Evolutionary conservation across 2,329 filamentous ascomycete genomes (phyloP), one percentile per base, ranked within the genome.

Genomic region (Raffaelea deltoideospora): DNA sequence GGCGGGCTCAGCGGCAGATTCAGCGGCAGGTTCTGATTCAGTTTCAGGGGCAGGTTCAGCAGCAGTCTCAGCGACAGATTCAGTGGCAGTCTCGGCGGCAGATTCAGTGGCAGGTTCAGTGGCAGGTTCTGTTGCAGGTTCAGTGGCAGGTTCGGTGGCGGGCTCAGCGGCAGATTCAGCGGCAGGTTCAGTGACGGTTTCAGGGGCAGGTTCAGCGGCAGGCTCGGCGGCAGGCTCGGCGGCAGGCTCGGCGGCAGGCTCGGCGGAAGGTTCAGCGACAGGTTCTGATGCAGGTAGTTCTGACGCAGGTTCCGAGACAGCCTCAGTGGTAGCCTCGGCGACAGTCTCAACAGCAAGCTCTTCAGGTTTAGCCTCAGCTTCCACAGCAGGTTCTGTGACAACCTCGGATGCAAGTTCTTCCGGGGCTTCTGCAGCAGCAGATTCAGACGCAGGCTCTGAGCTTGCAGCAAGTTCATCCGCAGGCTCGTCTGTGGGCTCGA

Each of bases 41-140:
- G 29, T 20, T 27, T 41, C 42, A 9, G 31, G 23, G 1, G 34
- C 10, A 11, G 39, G 20, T 10, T 35, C 45, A 23, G 40, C 31
- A 15, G 33, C 33, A 17, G 31, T 38, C 3, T 44, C 39, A 18
- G 18, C 35, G 15, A 27, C 10, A 13, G 31, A n/a, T 5, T 37
- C 24, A 26, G 22, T 10, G 26, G 30, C 3, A 14, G 28, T 32
- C 10, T 39, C 29, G 11, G 18, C 14, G 17, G 23, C 9, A 14
- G 32, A 30, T 10, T 26, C 18, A 31, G 18, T 8, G 8, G 15
- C 24, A 3, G n/a, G 10, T 1, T 9, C 10, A 23, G 22, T 34
- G 2, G 26, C 33, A 20, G 14, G n/a, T n/a, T n/a, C n/a, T n/a
- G n/a, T 17, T 7, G 23, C n/a, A 18, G 22, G 5, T 19, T 23